Base-by-base conservation (phyloP, 2,329 filamentous ascomycete genomes). In the Curvularia spicifera region DNA sequence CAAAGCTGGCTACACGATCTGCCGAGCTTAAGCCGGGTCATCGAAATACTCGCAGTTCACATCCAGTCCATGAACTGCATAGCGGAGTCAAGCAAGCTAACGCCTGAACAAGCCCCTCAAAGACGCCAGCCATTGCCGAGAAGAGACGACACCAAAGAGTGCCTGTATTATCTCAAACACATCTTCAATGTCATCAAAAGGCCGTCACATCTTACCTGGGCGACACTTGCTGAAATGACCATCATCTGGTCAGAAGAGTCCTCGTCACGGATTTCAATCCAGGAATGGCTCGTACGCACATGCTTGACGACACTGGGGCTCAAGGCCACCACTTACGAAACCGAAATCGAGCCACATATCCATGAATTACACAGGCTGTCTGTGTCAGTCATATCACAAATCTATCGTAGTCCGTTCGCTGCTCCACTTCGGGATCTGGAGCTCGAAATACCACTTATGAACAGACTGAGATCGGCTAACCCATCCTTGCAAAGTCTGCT, bases 1-100 rank as follows among this genome's bases (percentile, higher is more conserved):
- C 89, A 89, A 67, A 87, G 85, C 48, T 97, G 94, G 93, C 81
- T 98, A 3, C 89, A 90, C 66, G 88, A 79, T 53, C 71, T 84
- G 9, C 78, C 83, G 13, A 84, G 80, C 40, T 76, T 87, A 29
- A 80, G 82, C 53, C 81, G 77, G 68, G 78, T 83, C 6, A 76
- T 79, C 50, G 71, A 78, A 42, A 65, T 80, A 15, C 57, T 76
- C 4, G 68, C 63, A 18, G 48, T 62, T 15, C 73, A 75, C 47
- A 56, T 77, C 8, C 71, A 76, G 37, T 70, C 65, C 18, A 63
- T 77, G 13, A 64, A 68, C 7, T 77, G 70, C 57, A 48, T 76
- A 5, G 58, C 54, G 12, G 44, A 51, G 1, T 67, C 57, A 20
- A 61, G 71, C 3, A 67, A 49, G 20, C 53, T 73, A 20, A 33